Conservation (phyloP, 768 basidiomycete species). For the Cyclocybe aegerita region DNA sequence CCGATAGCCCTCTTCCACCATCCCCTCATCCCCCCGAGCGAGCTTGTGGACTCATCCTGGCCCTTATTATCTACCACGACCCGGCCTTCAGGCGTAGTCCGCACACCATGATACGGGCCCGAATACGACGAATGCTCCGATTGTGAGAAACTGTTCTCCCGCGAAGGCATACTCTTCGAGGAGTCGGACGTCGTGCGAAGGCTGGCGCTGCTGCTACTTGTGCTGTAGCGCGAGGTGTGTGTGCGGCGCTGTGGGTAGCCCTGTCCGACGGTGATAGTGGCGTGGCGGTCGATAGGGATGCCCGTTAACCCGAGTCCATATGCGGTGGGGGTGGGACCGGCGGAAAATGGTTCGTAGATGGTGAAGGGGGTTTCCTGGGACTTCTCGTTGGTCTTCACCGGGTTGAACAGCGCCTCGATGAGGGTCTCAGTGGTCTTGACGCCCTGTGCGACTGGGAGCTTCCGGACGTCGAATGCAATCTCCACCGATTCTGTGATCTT, state of each 20-base stretch:
- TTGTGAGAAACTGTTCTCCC: constrained; percentile 2
- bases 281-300: neutral
- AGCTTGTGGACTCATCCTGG: too few species aligned
- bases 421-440: constrained; percentile 68
- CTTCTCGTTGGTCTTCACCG: constrained; percentile 46
- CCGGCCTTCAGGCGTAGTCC: constrained; percentile 16
- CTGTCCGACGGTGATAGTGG: constrained; percentile 8
- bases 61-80: constrained; percentile 13
- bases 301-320: constrained; percentile 10
- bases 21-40: too few species aligned
- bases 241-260: neutral
- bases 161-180: constrained; percentile 3
- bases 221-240: constrained; percentile 13
- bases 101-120: neutral
- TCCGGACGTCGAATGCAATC: constrained; percentile 34
- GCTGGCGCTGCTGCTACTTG: constrained; percentile 22
- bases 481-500: neutral
- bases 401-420: constrained; percentile 82
- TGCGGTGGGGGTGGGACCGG: neutral
- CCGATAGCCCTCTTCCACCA: too few species aligned
- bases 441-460: constrained; percentile 54
- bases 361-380: constrained; percentile 42
- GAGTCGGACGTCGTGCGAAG: constrained; percentile 14
- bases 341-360: constrained; percentile 27
- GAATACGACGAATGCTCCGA: constrained; percentile 2